Evolutionary conservation across 106 monocot genomes (phyloP).

Genomic region (Platanthera zijinensis): DNA sequence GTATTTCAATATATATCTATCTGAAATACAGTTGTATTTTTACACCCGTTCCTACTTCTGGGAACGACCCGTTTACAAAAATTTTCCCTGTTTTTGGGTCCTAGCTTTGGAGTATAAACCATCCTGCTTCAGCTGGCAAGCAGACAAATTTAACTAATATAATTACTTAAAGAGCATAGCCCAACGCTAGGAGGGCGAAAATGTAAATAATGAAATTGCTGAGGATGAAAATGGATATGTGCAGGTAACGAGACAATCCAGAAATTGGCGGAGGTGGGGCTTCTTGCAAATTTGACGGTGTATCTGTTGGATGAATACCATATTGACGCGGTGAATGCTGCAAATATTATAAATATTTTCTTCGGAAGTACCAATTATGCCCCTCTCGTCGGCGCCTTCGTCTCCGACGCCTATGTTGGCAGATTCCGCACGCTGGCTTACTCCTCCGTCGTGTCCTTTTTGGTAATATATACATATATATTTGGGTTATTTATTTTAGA

Average conservation of each 20-base stretch:
- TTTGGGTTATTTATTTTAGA: neutral
- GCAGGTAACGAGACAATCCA: conserved; percentile 43
- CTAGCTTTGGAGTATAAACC: no score
- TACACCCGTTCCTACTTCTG: no score
- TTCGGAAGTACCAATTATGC: conserved; percentile 19
- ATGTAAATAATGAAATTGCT: no score
- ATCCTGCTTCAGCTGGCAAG: no score
- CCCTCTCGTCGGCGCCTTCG: conserved; percentile 29
- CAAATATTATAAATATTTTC: conserved; percentile 31
- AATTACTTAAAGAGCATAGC: no score
- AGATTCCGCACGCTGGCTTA: conserved; percentile 22
- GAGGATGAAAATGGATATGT: neutral
- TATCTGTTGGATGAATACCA: conserved; percentile 26
- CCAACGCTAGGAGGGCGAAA: no score
- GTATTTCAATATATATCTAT: no score
- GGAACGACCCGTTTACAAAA: no score
- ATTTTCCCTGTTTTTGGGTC: no score
- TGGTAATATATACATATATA: conserved; percentile 9
- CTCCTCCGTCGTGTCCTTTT: conserved; percentile 4
- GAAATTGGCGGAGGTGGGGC: conserved; percentile 26
- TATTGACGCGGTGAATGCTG: conserved; percentile 19
- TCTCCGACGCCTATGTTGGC: conserved; percentile 31
- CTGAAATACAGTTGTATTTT: no score
- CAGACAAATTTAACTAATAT: no score
- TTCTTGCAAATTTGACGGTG: conserved; percentile 29